These are phyloP conservation scores for Verticillium albo-atrum DNA, from an alignment of 2,329 filamentous ascomycete genomes.

Conservation along the genomic window DNA sequence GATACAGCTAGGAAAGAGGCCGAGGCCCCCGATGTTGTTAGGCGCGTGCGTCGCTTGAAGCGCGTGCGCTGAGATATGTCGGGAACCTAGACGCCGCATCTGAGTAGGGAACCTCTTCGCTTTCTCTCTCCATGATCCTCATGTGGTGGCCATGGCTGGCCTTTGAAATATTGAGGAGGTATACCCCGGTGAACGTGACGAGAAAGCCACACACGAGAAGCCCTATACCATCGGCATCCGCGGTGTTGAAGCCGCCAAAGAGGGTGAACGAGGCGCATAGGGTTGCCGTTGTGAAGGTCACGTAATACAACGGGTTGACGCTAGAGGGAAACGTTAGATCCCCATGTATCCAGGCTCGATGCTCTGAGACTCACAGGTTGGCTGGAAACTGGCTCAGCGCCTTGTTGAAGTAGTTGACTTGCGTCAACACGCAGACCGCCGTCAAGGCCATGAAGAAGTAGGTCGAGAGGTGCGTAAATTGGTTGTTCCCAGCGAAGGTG, in stretches of 20 bases:
- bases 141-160: no score
- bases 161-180: constrained; percentile 92
- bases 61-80: no score
- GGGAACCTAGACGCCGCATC: no score
- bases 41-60: no score
- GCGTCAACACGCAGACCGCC: constrained; percentile 87
- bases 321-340: constrained; percentile 39
- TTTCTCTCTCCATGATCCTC: no score
- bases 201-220: constrained; percentile 91
- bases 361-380: constrained; percentile 67
- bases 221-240: constrained; percentile 84
- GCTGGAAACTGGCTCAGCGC: constrained; percentile 94
- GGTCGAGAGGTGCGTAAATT: constrained; percentile 90
- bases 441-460: constrained; percentile 97
- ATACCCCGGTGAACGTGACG: constrained; percentile 91
- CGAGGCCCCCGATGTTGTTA: no score
- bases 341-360: no score
- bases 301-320: constrained; percentile 95
- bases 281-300: constrained; percentile 93
- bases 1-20: no score
- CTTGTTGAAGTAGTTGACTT: constrained; percentile 99
- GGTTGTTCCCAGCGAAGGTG: constrained; percentile 88
- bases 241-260: constrained; percentile 94
- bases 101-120: no score
- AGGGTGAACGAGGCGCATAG: constrained; percentile 94